Conservation (phyloP, 129 eudicot species). For the Silybum marianum region DNA sequence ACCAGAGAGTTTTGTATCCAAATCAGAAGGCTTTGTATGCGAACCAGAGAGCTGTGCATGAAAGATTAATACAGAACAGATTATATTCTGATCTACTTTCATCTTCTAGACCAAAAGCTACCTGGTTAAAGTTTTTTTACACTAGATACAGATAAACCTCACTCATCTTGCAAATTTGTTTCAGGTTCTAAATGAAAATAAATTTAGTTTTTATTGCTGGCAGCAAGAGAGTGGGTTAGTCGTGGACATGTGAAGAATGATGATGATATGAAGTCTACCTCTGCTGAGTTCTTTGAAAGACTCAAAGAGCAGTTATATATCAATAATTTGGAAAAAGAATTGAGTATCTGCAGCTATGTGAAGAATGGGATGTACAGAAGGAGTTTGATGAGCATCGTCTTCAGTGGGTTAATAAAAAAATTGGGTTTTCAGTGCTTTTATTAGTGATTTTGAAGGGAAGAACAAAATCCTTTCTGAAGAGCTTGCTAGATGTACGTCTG, state of each 20-base stretch:
- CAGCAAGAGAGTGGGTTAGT: constrained; percentile 39
- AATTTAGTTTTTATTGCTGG: constrained; percentile 50
- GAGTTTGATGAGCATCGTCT: constrained; percentile 36
- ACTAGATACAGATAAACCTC: background rate
- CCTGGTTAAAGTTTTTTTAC: no score
- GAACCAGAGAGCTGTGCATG: no score
- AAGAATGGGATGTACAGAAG: constrained; percentile 34
- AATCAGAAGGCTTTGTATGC: no score
- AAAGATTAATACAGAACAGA: no score
- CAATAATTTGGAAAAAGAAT: constrained; percentile 51
- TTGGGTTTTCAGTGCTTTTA: constrained; percentile 38
- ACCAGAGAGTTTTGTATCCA: no score
- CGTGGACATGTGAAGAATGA: constrained; percentile 19
- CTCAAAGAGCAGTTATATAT: constrained; percentile 65
- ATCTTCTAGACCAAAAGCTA: no score
- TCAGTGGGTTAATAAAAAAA: constrained; percentile 45
- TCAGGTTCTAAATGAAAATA: no score
- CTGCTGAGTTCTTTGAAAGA: constrained; percentile 44
- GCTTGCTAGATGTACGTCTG: constrained; percentile 52
- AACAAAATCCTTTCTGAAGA: constrained; percentile 58
- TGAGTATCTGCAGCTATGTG: constrained; percentile 53
- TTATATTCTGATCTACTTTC: no score
- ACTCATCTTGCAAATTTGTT: no score
- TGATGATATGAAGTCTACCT: constrained; percentile 24
- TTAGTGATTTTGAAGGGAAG: constrained; percentile 45